Evolutionary conservation across 2,329 filamentous ascomycete species (phyloP).

Genomic region (Penicillium sp.): DNA sequence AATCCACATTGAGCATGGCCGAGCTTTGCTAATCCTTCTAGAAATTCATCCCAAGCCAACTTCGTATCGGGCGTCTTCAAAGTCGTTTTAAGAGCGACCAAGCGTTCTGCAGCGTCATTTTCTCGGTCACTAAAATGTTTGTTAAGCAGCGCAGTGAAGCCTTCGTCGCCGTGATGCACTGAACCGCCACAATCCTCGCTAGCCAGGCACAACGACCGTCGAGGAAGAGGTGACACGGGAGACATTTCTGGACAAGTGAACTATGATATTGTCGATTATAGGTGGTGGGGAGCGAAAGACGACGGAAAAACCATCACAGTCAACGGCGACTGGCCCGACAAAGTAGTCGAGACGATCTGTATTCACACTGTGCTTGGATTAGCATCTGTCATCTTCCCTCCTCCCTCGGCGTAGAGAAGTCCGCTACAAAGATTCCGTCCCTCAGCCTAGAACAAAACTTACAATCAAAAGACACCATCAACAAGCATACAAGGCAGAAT

Average conservation of each 20-base stretch:
- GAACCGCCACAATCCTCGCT: constrained; percentile 20
- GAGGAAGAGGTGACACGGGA: background rate
- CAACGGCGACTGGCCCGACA: background rate
- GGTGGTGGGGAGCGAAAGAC: background rate
- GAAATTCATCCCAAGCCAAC: constrained; percentile 61
- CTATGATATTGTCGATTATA: background rate
- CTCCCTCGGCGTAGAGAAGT: too few relatives aligned
- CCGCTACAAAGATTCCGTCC: too few relatives aligned
- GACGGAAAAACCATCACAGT: constrained; percentile 2
- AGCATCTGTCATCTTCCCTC: background rate
- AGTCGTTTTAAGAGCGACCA: constrained; percentile 57
- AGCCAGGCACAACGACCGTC: constrained; percentile 26
- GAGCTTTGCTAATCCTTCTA: constrained; percentile 61
- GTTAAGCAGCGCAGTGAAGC: constrained; percentile 21
- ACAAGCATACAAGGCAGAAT: too few relatives aligned
- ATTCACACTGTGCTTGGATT: background rate
- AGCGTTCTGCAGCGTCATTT: constrained; percentile 50
- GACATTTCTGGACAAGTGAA: background rate
- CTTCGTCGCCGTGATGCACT: constrained; percentile 22
- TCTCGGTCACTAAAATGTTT: constrained; percentile 27
- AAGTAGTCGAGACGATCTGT: background rate
- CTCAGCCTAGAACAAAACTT: too few relatives aligned
- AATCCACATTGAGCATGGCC: constrained; percentile 65
- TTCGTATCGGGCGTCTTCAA: constrained; percentile 53
- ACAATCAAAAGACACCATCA: too few relatives aligned